Base-by-base conservation (phyloP, 1,139 yeast genomes). In the Suhomyces maxii region DNA sequence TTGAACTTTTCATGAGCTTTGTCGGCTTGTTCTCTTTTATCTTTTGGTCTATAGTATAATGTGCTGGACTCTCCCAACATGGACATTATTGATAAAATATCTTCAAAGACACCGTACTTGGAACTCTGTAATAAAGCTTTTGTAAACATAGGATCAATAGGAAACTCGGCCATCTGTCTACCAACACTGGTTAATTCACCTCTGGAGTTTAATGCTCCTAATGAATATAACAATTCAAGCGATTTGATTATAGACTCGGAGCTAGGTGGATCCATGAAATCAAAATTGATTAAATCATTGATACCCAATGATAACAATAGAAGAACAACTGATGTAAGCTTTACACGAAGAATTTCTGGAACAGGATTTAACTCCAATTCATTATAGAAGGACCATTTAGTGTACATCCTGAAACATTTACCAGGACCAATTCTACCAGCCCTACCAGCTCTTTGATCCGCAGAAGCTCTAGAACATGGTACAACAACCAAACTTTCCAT, bases 401-500 rank as follows among this genome's bases (percentile, higher is more conserved):
- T 91, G 61, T 80, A 93, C 25, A 95, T 69, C 41, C 99, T 68
- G 61, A 85, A 95, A 62, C 99, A 93, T 62, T 89, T 90, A 0
- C 99, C 99, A 0, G 98, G 96, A 0, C 96, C 96, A 6, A 90
- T 88, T 71, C 99, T 83, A 7, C 99, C 99, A 0, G 98, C 99
- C 68, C 99, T 80, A 47, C 99, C 99, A 1, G 97, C 95, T 51
- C 99, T 72, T 68, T 93, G 99, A 54, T 90, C 91, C 0, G 97
- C 97, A 33, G 96, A 89, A 0, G 99, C 99, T 51, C 86, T 79
- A 0, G 98, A 91, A 54, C 97, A 89, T 0, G 96, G 93, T 0
- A 82, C 82, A 1, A 89, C 90, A 11, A 86, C 85, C 50, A 95
- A 73, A 48, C 89, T 84, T 57, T 91, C 98, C 91, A 93, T 89